A percentile compares a stretch with the other conserved stretches of the same genome.
phyloP scores from a whole-genome alignment of 2,329 filamentous ascomycete species.

The Aureobasidium lini region DNA sequence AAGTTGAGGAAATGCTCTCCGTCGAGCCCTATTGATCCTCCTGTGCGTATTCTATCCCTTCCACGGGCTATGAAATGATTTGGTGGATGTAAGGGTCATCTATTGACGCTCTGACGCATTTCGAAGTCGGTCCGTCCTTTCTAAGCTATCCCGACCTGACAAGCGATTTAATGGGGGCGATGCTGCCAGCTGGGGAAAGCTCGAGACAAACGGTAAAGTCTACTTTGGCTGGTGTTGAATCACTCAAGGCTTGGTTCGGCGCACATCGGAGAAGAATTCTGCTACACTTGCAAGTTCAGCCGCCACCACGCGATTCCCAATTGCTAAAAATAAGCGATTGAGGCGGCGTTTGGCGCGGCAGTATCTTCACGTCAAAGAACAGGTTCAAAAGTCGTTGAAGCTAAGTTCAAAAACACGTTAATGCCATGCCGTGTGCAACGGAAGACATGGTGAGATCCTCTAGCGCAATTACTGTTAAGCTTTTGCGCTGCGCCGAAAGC shows the following conservation, averaged over 20 bases:
- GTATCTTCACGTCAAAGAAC: neutral
- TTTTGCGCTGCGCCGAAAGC: neutral
- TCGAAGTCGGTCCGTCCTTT: neutral
- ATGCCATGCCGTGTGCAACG: neutral
- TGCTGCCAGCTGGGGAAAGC: neutral
- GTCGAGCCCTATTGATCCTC: neutral
- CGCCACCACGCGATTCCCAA: too few species aligned
- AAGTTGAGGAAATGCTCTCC: too few species aligned
- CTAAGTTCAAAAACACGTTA: neutral
- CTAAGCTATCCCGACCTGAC: neutral
- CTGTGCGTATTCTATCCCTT: neutral
- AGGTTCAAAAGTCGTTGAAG: neutral
- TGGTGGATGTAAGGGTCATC: neutral
- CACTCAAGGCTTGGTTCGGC: too few species aligned
- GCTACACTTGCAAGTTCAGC: too few species aligned
- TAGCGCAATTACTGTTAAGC: neutral
- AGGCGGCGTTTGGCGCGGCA: neutral
- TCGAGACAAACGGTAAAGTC: neutral
- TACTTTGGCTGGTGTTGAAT: neutral
- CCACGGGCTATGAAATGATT: neutral
- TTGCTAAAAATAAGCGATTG: neutral
- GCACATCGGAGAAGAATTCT: too few species aligned
- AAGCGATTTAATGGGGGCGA: neutral
- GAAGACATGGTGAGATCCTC: neutral
- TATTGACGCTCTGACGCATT: neutral